Evolutionary conservation across 805 yeast species (phyloP), one percentile per base, ranked within the genome.

Genomic region (Sugiyamaella boreocaroliniensis): DNA sequence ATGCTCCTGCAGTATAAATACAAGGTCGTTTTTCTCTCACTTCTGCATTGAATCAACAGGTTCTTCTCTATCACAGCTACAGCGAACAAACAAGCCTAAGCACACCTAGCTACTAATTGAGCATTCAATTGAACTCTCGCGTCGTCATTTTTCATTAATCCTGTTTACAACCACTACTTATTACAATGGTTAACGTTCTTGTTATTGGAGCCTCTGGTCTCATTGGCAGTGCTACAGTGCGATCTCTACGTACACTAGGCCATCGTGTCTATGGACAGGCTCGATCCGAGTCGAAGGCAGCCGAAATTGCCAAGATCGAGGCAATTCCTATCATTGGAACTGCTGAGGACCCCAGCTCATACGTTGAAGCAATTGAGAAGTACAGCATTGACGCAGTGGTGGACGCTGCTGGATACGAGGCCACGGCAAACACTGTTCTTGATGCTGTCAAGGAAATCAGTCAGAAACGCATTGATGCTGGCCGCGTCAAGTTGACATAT

Each of bases 181-280:
- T 19, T 11, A 47, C 14, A 34, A 52, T 45, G 47, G 51, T 52
- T 22, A 53, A 45, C 37, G 56, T 53, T 12, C 40, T 50, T 26
- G 37, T 53, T 26, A 40, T 50, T 49, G 56, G 56, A n/a, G 56
- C 56, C 19, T 26, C 49, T 8, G 56, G 53, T 7, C 51, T 43
- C 42, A 53, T 53, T 45, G 56, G 56, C 29, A 5, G 19, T 14
- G 56, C 50, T 14, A 41, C 45, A 4, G 40, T 29, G 4, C 18
- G 16, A 11, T 43, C 29, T 18, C 51, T 53, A 9, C 46, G 52
- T 2, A 18, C 18, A 22, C 12, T 22, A 11, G 49, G 49, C 15
- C 53, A 53, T 16, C 50, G 49, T 5, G 56, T 53, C n/a, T 45
- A 43, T 15, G 56, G 56, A 12, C 48, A 50, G n/a, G 56, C 53